These are phyloP conservation scores for Globisporangium okanoganense DNA, from an alignment of 352 stramenopile genomes.

Conservation along the genomic window DNA sequence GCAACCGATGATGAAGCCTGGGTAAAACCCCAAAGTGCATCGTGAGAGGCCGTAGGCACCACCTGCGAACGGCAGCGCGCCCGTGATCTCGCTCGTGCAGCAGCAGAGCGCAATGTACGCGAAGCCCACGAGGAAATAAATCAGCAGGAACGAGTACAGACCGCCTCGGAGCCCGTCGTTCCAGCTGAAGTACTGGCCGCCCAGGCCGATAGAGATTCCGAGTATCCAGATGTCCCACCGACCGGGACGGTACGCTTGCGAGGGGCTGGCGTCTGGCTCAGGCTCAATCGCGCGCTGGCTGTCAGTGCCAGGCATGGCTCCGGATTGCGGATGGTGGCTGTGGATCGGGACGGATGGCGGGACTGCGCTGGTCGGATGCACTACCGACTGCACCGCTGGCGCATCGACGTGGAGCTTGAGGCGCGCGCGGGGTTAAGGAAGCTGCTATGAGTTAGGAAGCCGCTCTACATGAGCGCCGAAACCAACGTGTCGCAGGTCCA, in stretches of 20 bases:
- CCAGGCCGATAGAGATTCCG: slow-evolving; percentile 29
- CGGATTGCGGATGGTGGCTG: neutral
- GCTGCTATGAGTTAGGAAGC: neutral
- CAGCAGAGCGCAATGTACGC: slow-evolving; percentile 29
- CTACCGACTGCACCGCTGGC: neutral
- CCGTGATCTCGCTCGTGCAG: slow-evolving; percentile 28
- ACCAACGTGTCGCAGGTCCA: neutral
- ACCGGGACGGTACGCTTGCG: slow-evolving; percentile 92
- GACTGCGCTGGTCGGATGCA: neutral
- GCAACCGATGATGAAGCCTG: slow-evolving; percentile 31
- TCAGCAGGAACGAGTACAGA: slow-evolving; percentile 21
- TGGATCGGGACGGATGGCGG: neutral
- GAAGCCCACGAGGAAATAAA: slow-evolving; percentile 19
- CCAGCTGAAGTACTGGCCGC: slow-evolving; percentile 36
- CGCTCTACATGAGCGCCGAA: slow-evolving; percentile 10
- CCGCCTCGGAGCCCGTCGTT: slow-evolving; percentile 25
- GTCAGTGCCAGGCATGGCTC: neutral
- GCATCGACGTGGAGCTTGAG: slow-evolving; percentile 14
- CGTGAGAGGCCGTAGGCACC: slow-evolving; percentile 29
- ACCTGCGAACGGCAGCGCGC: slow-evolving; percentile 29
- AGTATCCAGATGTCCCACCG: slow-evolving; percentile 62
- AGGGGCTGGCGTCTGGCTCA: slow-evolving; percentile 93
- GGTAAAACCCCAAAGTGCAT: slow-evolving; percentile 33
- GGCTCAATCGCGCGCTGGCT: slow-evolving; percentile 88
- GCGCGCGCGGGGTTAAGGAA: slow-evolving; percentile 8